Conservation (phyloP, 495 filamentous ascomycete species). For the Penicilliopsis zonata region DNA sequence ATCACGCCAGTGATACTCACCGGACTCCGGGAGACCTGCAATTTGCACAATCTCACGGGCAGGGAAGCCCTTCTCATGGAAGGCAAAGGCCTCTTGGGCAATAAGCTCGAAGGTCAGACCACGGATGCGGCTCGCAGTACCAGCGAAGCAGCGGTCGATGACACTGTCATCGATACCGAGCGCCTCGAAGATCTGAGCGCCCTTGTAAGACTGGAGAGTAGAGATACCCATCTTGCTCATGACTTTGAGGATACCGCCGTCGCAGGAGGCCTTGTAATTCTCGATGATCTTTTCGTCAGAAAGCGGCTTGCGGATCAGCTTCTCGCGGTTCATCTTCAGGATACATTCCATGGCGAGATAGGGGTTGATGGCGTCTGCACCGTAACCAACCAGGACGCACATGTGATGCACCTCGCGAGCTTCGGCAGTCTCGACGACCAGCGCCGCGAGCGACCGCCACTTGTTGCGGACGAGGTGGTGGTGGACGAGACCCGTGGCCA, state of each 20-base stretch:
- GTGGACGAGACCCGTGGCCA: slow-evolving; percentile 92
- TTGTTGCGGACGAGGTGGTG: slow-evolving; percentile 96
- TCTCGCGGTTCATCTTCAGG: slow-evolving; percentile 95
- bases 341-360: slow-evolving; percentile 98
- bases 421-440: slow-evolving; percentile 90
- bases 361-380: slow-evolving; percentile 91
- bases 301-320: slow-evolving; percentile 82
- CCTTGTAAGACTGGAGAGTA: slow-evolving; percentile 95
- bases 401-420: slow-evolving; percentile 98
- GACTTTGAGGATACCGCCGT: slow-evolving; percentile 97
- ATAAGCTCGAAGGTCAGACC: slow-evolving; percentile 94
- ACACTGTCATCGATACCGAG: slow-evolving; percentile 92
- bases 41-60: slow-evolving; percentile 68
- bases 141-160: slow-evolving; percentile 92
- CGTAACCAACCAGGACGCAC: slow-evolving; percentile 94
- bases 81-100: slow-evolving; percentile 89
- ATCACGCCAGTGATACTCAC: slow-evolving; percentile 99
- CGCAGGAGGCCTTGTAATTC: slow-evolving; percentile 97
- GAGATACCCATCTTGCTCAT: slow-evolving; percentile 99
- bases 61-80: slow-evolving; percentile 93
- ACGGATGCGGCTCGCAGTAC: slow-evolving; percentile 90
- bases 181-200: slow-evolving; percentile 99
- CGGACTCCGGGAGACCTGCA: slow-evolving; percentile 81
- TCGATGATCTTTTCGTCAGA: slow-evolving; percentile 74
- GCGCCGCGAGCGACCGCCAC: slow-evolving; percentile 80